Conservation (phyloP, 1,139 yeast genomes). For the Suhomyces anneliseae region DNA sequence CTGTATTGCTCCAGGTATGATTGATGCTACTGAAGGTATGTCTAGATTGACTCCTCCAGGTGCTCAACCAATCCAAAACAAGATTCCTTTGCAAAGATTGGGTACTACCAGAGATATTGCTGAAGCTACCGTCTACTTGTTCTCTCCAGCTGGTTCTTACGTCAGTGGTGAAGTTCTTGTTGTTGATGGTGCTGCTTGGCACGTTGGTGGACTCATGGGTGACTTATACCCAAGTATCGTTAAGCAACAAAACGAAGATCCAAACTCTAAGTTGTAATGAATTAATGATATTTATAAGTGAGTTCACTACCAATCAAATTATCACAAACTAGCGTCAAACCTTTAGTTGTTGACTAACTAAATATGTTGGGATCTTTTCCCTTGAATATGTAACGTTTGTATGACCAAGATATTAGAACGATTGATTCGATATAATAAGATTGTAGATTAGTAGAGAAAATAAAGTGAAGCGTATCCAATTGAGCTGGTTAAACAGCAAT, state of each 20-base stretch:
- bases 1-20: constrained; percentile 87
- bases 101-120: constrained; percentile 85
- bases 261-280: constrained; percentile 18
- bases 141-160: constrained; percentile 78
- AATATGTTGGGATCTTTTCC: no score
- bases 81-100: constrained; percentile 72
- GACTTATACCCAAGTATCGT: constrained; percentile 38
- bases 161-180: constrained; percentile 79
- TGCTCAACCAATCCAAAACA: constrained; percentile 37
- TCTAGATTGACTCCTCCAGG: constrained; percentile 42
- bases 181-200: constrained; percentile 94
- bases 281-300: no score
- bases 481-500: no score
- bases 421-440: no score
- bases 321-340: no score
- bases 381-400: no score
- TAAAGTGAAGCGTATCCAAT: no score
- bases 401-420: no score
- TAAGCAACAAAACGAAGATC: constrained; percentile 25
- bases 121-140: constrained; percentile 78
- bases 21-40: constrained; percentile 80
- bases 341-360: no score
- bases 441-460: no score
- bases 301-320: no score
- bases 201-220: constrained; percentile 48